Base-by-base conservation (phyloP, 2,329 filamentous ascomycete genomes). In the Epichloe aotearoae region DNA sequence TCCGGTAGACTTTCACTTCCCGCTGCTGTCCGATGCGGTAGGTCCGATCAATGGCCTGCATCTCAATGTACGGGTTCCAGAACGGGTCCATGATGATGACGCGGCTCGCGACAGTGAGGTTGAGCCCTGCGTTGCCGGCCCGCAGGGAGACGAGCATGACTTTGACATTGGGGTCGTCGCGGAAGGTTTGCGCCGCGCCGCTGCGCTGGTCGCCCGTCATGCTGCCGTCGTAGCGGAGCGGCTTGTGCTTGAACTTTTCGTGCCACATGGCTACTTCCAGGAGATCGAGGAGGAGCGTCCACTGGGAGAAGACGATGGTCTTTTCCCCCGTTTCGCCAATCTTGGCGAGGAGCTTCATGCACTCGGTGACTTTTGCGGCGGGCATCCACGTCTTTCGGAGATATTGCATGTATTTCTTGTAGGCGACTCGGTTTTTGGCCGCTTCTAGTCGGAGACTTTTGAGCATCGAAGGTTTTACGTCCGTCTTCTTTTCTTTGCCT, bases 21-120 rank as follows among this genome's bases (percentile, higher is more conserved):
- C 76, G 75, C 56, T 74, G 70, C 68, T 96, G 90, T 1, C 89
- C 89, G 57, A 95, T 90, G 10, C 90, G 84, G 66, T 95, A 85
- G 2, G 89, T 87, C 20, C 90, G 84, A 64, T 95, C 90, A 47
- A 95, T 83, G 4, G 90, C 90, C 67, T 96, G 90, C 66, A 89
- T 88, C 68, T 95, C 90, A 46, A 94, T 85, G 62, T 85, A 95
- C 0, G 89, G 90, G 56, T 95, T 96, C 88, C 88, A 95, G 69
- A 94, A 95, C 0, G 89, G 89, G 62, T 95, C 89, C 62, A 95
- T 81, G 56, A 95, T 86, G 64, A 96, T 88, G 57, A 95, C 87
- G 55, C 88, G 84, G 1, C 83, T 88, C 0, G 89, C 90, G 17
- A 82, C 80, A 39, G 85, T 87, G 20, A 96, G 75, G 61, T 96